These are phyloP conservation scores for Apium graveolens DNA, from an alignment of 129 eudicot genomes.

Conservation along the genomic window DNA sequence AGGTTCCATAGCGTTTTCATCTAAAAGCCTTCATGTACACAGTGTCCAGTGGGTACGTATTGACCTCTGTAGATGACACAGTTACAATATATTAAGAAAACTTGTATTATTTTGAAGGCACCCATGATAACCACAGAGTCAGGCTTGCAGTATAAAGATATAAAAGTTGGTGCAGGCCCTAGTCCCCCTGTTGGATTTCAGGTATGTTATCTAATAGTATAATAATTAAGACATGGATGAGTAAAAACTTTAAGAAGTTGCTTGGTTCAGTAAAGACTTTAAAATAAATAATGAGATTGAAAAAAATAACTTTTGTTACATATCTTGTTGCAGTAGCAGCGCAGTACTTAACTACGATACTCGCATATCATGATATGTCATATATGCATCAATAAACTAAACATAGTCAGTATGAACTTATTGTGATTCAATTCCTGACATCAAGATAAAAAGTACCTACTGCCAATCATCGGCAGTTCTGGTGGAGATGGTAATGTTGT, in stretches of 20 bases:
- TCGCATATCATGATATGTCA: background rate
- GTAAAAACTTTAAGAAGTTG: too few species aligned
- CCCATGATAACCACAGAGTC: constrained; percentile 96
- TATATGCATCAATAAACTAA: background rate
- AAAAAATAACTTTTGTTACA: too few species aligned
- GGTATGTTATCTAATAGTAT: constrained; percentile 28
- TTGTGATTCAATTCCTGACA: background rate
- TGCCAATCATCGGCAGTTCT: background rate
- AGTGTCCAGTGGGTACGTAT: background rate
- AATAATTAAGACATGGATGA: too few species aligned
- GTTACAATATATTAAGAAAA: background rate
- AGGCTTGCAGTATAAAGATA: constrained; percentile 95
- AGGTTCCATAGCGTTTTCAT: too few species aligned
- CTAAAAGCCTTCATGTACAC: background rate
- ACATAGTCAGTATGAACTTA: background rate
- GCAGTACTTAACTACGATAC: background rate
- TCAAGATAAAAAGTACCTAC: background rate
- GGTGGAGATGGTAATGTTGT: background rate
- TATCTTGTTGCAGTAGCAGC: background rate
- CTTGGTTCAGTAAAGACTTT: too few species aligned
- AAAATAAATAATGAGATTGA: too few species aligned
- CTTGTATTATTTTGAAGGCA: constrained; percentile 42
- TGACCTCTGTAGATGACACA: background rate
- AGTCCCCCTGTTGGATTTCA: constrained; percentile 96
- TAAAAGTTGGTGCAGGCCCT: constrained; percentile 83